These are phyloP conservation scores for Avena eriantha DNA, from an alignment of 176 grass and related monocot genomes.

Conservation along the genomic window DNA sequence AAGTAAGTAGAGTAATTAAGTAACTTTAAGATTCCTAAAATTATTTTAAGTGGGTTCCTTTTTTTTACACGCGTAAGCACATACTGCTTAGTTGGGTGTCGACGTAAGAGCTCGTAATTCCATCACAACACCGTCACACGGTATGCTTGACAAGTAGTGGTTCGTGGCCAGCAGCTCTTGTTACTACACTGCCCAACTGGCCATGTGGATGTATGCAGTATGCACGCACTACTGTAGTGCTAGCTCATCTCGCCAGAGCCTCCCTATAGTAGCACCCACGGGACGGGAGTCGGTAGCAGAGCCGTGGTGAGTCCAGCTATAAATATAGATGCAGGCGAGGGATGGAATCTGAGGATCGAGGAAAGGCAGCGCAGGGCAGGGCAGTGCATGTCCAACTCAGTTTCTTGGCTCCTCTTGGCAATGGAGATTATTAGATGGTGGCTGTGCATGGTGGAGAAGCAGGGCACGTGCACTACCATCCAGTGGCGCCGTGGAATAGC, in stretches of 20 bases:
- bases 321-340: conserved; percentile 5
- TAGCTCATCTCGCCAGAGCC: background rate
- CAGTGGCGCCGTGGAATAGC: conserved; percentile 4
- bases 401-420: conserved; percentile 31
- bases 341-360: background rate
- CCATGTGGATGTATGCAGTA: conserved; percentile 17
- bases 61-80: too few relatives aligned
- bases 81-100: too few relatives aligned
- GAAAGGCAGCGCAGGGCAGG: background rate
- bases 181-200: conserved; percentile 4
- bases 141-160: background rate
- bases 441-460: conserved; percentile 84
- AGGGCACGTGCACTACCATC: conserved; percentile 92
- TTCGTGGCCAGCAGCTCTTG: background rate
- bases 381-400: background rate
- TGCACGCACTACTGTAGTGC: background rate
- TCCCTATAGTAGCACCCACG: conserved; percentile 28
- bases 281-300: background rate
- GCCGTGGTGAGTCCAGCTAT: conserved; percentile 24
- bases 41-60: too few relatives aligned
- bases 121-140: too few relatives aligned
- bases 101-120: too few relatives aligned
- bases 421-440: conserved; percentile 40
- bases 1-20: too few relatives aligned
- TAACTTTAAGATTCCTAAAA: too few relatives aligned